Percentiles rank a stretch among this genome's conserved stretches.
Conservation (phyloP, 345 rosid genomes). For the Mangifera indica region DNA sequence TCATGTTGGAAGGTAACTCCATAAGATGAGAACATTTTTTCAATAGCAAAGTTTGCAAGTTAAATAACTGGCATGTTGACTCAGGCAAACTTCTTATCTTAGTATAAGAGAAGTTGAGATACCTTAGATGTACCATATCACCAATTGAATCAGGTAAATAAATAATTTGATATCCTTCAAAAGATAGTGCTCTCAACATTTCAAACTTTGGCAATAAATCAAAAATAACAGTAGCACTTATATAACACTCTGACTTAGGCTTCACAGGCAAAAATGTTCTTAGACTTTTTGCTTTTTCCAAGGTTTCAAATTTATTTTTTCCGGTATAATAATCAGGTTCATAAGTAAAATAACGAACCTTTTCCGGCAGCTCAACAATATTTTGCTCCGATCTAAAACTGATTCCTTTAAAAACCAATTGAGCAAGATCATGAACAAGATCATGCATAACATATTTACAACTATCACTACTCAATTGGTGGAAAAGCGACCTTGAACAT, state of each 20-base stretch:
- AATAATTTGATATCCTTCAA: no score
- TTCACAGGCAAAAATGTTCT: background rate
- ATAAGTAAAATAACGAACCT: background rate
- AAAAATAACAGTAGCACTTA: background rate
- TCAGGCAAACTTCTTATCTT: background rate
- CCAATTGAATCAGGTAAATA: background rate
- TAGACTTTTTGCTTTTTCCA: background rate
- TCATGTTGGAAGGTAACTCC: background rate
- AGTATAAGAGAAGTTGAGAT: background rate
- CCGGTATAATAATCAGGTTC: background rate
- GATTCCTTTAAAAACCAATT: background rate
- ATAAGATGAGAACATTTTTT: no score
- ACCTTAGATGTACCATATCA: background rate
- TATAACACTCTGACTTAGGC: no score
- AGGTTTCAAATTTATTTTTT: no score
- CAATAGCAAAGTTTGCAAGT: background rate
- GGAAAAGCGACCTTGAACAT: background rate
- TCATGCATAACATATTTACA: background rate
- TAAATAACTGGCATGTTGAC: background rate
- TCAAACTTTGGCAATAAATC: background rate
- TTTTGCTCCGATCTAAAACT: background rate
- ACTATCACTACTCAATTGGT: background rate
- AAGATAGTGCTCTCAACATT: background rate
- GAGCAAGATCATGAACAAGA: background rate
- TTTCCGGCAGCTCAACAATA: background rate